Conservation (phyloP, 1,284 basidiomycete genomes). For the Irpex rosettiformis region DNA sequence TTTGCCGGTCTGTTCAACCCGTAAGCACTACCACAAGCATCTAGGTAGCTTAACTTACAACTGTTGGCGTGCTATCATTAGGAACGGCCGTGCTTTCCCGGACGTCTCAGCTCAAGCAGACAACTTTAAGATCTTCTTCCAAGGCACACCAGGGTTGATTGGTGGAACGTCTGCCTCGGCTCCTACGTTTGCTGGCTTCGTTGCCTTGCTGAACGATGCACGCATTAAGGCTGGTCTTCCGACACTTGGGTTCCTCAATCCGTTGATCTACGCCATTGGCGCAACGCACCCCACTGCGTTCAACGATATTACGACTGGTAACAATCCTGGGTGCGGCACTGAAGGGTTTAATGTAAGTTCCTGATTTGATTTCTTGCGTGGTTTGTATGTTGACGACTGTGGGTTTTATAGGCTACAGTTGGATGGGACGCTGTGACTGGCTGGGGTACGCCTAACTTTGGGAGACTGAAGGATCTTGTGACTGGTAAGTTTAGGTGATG, state of each 20-base stretch:
- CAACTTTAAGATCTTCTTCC: constrained; percentile 37
- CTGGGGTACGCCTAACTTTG: constrained; percentile 29
- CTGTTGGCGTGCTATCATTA: constrained; percentile 8
- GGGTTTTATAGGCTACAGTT: constrained; percentile 26
- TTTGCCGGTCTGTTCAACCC: constrained; percentile 60
- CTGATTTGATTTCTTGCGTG: not conserved
- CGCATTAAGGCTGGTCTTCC: constrained; percentile 38
- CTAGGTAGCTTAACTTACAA: not conserved
- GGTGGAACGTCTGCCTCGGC: constrained; percentile 58
- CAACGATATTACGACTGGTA: constrained; percentile 51
- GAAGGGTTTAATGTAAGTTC: constrained; percentile 42
- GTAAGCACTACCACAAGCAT: constrained; percentile 31
- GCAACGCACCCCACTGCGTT: constrained; percentile 28
- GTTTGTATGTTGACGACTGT: no score
- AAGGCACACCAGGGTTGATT: constrained; percentile 30
- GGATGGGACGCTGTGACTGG: constrained; percentile 37
- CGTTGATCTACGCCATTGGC: constrained; percentile 44
- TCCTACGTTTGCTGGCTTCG: constrained; percentile 52
- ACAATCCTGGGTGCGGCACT: constrained; percentile 58
- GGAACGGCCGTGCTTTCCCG: constrained; percentile 36
- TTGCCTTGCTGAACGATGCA: constrained; percentile 60
- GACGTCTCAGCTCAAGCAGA: constrained; percentile 60
- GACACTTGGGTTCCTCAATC: constrained; percentile 57
- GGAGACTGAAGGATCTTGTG: constrained; percentile 20
- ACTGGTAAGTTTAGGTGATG: not conserved